Percentiles rank a stretch among this genome's conserved stretches.
These are phyloP conservation scores for Coemansia pectinata DNA, from an alignment of 192 early-diverging fungal genomes.

Conservation along the genomic window DNA sequence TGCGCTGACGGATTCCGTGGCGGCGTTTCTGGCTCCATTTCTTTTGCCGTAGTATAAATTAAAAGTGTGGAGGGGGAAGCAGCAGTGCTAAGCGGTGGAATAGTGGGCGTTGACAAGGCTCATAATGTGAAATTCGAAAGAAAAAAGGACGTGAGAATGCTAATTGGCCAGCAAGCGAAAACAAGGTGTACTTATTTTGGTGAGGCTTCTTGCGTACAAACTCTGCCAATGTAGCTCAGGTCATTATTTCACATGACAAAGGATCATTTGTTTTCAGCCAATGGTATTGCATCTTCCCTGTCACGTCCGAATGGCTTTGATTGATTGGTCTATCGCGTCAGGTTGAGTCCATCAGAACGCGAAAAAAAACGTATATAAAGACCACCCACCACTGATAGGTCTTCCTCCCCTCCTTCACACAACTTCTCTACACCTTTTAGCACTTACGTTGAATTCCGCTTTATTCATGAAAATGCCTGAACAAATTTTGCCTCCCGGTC, in stretches of 20 bases:
- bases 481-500: not conserved
- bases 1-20: constrained; percentile 8
- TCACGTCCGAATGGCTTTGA: not conserved
- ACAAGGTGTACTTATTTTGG: no score
- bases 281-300: not conserved
- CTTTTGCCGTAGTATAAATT: no score
- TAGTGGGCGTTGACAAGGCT: not conserved
- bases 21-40: constrained; percentile 37
- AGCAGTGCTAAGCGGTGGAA: not conserved
- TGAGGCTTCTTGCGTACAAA: no score
- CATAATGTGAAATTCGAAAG: not conserved
- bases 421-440: no score
- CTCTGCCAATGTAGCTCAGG: not conserved
- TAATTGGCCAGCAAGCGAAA: not conserved
- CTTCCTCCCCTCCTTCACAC: no score
- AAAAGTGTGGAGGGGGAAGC: not conserved
- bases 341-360: no score
- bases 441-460: no score
- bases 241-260: not conserved
- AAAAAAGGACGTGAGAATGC: not conserved
- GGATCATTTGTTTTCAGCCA: not conserved
- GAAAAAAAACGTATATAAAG: no score
- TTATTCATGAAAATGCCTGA: constrained; percentile 5
- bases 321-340: not conserved
- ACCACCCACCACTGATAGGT: no score